Evolutionary conservation across 257 asterid genomes (phyloP), one percentile per base, ranked within the genome.

Genomic region (Solanum appendiculatum): DNA sequence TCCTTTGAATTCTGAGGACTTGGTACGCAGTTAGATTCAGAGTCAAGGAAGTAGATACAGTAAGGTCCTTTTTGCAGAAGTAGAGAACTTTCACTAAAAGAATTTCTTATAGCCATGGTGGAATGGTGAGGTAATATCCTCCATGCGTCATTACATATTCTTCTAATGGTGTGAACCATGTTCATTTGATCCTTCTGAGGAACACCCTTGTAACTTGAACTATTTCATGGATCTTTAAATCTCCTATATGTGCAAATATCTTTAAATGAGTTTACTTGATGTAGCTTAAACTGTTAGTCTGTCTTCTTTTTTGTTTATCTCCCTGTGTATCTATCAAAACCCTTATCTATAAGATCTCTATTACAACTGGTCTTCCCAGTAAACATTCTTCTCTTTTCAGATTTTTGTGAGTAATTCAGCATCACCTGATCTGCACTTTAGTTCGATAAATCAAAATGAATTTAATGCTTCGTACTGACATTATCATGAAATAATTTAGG

Each of bases 401-500:
- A 29, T 48, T 29, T 48, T 48, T 51, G n/a, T 10, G 63, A 18
- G 31, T 29, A 18, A 81, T 31, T 81, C 68, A 81, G 68, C 68
- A 81, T 81, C 85, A 81, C 85, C 39, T 29, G 31, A 54, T 48
- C 85, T 48, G 68, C 29, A 0, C 68, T 81, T 48, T 48, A 81
- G 29, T 81, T 48, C 29, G 9, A 25, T 14, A 48, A 46, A 81
- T 48, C 27, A 48, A 31, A 31, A 48, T 27, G 68, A 80, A 29
- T 44, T 78, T 44, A 16, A 27, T 48, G 68, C 44, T 48, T 81
- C 40, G 34, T 81, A 74, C 85, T 74, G 83, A 86, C 63, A 75
- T 54, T 31, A 48, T 81, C 84, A 23, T 48, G 85, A 74, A 48
- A 74, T 85, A 80, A 87, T 88, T 92, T 34, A 97, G 99, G 98